Base-by-base conservation (phyloP, 73 alveolate genomes). In the Paraurostyla sp. region DNA sequence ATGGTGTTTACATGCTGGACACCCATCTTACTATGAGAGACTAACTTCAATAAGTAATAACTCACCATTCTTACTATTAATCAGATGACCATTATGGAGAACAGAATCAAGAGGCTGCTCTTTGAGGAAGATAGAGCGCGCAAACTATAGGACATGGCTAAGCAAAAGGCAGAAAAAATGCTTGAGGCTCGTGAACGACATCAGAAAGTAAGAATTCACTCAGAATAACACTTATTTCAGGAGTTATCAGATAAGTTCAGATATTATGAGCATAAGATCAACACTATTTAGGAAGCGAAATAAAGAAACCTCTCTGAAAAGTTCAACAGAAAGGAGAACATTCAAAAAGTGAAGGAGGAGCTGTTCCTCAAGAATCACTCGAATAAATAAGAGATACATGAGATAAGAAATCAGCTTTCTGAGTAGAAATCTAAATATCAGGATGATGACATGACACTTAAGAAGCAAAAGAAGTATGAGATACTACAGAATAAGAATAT, bases 81-180 rank as follows among this genome's bases (percentile, higher is more conserved):
- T 22, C 43, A 78, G 59, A 57, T 78, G 80, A 18, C 35, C 4
- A 40, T 81, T 6, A 58, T 81, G 71, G 69, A 81, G 52, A 81
- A 81, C 52, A 57, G 91, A 57, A 60, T 81, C 3, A 81, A 81
- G 36, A 58, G 91, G 27, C 50, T 81, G 23, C 7, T 81, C 35
- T 81, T 36, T 59, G 91, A 81, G 71, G 82, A 81, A 40, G 91
- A 81, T 20, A 81, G 91, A 58, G 91, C 91, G 22, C 58, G 83
- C 20, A 81, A 59, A 45, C 18, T 50, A 38, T 33, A 22, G 54
- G 20, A 38, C 15, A 23, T 50, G 30, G 91, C 91, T 25, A 59
- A 59, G 41, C 9, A 22, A n/a, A 57, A 81, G 50, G 91, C 91
- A 15, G 57, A 40, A 1, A 60, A 40, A 27, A 81, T 81, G 69